phyloP scores from a whole-genome alignment of 495 filamentous ascomycete genomes.

The Aspergillus homomorphus region DNA sequence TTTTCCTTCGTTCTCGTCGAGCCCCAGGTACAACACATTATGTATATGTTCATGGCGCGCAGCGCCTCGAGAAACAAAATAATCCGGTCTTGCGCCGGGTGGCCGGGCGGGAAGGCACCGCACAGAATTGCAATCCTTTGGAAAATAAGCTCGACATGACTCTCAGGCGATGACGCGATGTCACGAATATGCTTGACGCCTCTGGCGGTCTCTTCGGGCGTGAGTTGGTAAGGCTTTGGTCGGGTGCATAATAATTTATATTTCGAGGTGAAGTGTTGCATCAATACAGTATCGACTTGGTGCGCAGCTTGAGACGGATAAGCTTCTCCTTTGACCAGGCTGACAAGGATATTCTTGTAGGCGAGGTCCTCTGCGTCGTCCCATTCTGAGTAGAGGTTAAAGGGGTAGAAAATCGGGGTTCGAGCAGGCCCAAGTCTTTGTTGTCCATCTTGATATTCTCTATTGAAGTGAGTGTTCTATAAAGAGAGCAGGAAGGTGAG shows the following conservation, averaged over 20 bases:
- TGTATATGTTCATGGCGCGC: neutral
- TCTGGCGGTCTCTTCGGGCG: too few relatives aligned
- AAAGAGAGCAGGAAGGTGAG: too few relatives aligned
- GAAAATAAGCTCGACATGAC: neutral
- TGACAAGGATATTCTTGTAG: neutral
- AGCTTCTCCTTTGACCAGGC: neutral
- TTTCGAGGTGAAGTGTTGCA: neutral
- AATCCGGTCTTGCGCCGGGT: neutral
- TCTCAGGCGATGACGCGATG: neutral
- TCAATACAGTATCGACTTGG: neutral
- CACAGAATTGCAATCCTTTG: neutral
- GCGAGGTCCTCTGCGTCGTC: conserved; percentile 7
- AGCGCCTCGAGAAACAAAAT: neutral
- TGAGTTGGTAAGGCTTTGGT: too few relatives aligned
- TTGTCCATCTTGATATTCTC: too few relatives aligned
- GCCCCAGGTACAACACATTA: neutral
- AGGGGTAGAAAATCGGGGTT: too few relatives aligned
- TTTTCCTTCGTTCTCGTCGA: neutral
- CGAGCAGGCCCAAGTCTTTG: too few relatives aligned
- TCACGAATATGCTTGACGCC: neutral
- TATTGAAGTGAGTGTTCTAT: too few relatives aligned
- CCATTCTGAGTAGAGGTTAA: neutral
- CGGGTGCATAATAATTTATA: neutral
- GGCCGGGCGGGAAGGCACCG: conserved; percentile 1
- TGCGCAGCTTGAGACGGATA: neutral